These are phyloP conservation scores for Periconia macrospinosa DNA, from an alignment of 2,329 filamentous ascomycete species.

Conservation along the genomic window DNA sequence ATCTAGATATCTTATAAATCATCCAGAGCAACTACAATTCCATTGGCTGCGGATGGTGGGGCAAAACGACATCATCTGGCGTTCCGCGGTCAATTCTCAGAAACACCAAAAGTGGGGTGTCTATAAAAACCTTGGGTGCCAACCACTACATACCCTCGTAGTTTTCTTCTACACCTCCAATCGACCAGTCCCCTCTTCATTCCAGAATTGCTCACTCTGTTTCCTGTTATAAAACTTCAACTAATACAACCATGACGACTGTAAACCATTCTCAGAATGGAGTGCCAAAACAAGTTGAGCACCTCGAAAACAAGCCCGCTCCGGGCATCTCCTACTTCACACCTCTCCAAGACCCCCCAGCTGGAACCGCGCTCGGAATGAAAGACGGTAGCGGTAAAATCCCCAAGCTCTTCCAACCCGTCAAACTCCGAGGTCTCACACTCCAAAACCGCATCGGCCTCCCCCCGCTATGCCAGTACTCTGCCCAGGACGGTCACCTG, in stretches of 20 bases:
- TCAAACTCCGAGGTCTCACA: slow-evolving; percentile 61
- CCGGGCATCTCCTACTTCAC: slow-evolving; percentile 52
- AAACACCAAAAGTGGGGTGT: background rate
- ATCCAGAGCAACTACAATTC: background rate
- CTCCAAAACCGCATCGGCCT: slow-evolving; percentile 69
- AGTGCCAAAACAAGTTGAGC: slow-evolving; percentile 29
- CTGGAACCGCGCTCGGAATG: slow-evolving; percentile 50
- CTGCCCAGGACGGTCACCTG: slow-evolving; percentile 68
- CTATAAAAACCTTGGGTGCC: background rate
- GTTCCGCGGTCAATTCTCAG: background rate
- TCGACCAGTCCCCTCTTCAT: background rate
- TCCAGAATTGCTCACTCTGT: background rate
- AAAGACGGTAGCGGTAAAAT: slow-evolving; percentile 55
- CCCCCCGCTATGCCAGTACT: slow-evolving; percentile 68
- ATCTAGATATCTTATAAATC: background rate
- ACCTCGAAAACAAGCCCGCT: slow-evolving; percentile 46
- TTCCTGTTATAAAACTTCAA: background rate
- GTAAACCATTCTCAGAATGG: slow-evolving; percentile 37
- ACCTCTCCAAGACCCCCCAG: slow-evolving; percentile 49
- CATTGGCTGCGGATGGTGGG: background rate
- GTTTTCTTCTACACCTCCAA: background rate
- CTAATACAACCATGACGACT: slow-evolving; percentile 22
- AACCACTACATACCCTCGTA: background rate
- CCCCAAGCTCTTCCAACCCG: slow-evolving; percentile 62
- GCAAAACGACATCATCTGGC: background rate